Percentiles rank a stretch among this genome's conserved stretches.
Evolutionary conservation across 345 rosid species (phyloP).

Genomic region (Fremontodendron californicum): DNA sequence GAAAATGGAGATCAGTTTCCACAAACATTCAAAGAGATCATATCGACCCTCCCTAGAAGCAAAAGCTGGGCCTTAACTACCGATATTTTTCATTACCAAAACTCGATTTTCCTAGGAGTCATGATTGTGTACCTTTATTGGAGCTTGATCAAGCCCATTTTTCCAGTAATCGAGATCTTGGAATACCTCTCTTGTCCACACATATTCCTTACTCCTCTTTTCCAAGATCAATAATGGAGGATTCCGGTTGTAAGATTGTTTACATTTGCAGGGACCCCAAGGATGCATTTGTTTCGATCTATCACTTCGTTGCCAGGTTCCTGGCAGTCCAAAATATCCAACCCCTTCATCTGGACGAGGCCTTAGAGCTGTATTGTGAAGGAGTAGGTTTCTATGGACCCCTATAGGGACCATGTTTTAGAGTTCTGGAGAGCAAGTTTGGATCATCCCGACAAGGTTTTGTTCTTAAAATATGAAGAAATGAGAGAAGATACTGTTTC

Average conservation of each 20-base stretch:
- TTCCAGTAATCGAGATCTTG: background rate
- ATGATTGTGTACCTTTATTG: background rate
- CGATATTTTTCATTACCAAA: background rate
- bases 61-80: background rate
- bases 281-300: too few species aligned
- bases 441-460: slow-evolving; percentile 17
- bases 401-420: slow-evolving; percentile 31
- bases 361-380: background rate
- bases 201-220: background rate
- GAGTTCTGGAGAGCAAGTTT: slow-evolving; percentile 31
- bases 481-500: slow-evolving; percentile 10
- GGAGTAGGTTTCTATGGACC: slow-evolving; percentile 16
- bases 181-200: background rate
- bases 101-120: background rate
- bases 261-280: too few species aligned
- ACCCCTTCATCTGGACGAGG: background rate
- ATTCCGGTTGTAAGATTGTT: slow-evolving; percentile 1
- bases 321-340: too few species aligned
- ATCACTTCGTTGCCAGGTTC: background rate
- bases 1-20: background rate
- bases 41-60: slow-evolving; percentile 20
- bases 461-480: slow-evolving; percentile 30
- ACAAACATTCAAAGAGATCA: background rate
- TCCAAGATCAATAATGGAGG: background rate
- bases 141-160: background rate